A percentile compares a stretch with the other conserved stretches of the same genome.
phyloP scores from a whole-genome alignment of 208 protist species.

The Trypanosoma avium region DNA sequence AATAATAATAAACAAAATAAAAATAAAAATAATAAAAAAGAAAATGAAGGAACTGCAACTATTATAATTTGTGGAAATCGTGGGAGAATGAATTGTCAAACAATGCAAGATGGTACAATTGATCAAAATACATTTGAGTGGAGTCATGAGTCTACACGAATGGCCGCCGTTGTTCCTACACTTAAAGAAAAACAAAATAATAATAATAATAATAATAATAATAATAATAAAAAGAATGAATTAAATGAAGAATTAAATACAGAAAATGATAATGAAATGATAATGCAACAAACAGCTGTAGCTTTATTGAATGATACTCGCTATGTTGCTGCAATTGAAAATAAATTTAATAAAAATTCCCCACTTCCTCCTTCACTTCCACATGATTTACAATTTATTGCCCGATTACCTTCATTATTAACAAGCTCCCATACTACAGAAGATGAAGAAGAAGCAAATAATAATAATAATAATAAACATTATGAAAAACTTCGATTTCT shows the following conservation, averaged over 20 bases:
- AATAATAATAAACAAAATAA: neutral
- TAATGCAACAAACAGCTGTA: conserved; percentile 16
- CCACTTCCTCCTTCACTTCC: conserved; percentile 25
- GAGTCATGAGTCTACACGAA: conserved; percentile 6
- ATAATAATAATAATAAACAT: neutral
- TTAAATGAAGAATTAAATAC: too few species aligned
- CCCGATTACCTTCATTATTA: conserved; percentile 4
- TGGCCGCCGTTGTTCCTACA: conserved; percentile 17
- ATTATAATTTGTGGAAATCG: conserved; percentile 46
- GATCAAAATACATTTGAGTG: conserved; percentile 39
- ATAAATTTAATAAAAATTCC: neutral
- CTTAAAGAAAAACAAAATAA: neutral
- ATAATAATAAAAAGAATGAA: neutral
- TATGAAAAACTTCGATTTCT: conserved; percentile 23
- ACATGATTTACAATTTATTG: conserved; percentile 28
- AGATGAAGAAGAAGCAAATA: neutral
- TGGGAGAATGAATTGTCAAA: conserved; percentile 40
- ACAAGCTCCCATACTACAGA: too few species aligned
- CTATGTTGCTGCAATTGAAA: conserved; percentile 21
- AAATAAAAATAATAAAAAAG: neutral
- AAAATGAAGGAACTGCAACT: neutral
- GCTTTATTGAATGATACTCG: conserved; percentile 16
- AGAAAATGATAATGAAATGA: too few species aligned
- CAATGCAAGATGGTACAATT: conserved; percentile 56
- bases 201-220: neutral